Conservation (phyloP, 2,329 filamentous ascomycete genomes). For the Ophiostoma himal-ulmi region DNA sequence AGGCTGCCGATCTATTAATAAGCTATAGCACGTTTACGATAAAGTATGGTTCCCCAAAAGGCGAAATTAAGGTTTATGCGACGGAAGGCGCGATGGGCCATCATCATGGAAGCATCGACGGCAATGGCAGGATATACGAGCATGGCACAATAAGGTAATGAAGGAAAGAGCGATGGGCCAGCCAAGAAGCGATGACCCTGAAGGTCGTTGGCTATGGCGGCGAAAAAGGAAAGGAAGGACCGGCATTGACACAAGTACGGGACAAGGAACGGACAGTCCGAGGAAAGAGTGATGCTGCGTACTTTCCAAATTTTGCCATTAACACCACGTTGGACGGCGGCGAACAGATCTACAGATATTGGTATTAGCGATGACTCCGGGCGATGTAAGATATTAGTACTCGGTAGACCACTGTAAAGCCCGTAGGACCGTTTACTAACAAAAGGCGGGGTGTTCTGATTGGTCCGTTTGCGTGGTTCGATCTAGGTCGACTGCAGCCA, state of each 20-base stretch:
- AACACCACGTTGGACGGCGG: background rate
- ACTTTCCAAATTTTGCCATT: background rate
- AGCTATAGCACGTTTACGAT: background rate
- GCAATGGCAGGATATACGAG: background rate
- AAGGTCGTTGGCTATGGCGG: background rate
- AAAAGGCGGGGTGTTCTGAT: background rate
- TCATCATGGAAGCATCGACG: background rate
- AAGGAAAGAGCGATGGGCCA: background rate
- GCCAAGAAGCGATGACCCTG: background rate
- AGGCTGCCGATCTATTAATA: background rate
- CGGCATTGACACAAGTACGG: background rate
- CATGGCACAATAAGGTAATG: background rate
- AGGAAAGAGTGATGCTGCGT: background rate
- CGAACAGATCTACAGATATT: constrained; percentile 3
- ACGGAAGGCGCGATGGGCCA: background rate
- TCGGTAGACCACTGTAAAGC: background rate
- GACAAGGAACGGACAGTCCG: background rate
- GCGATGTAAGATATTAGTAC: background rate
- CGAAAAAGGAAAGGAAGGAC: constrained; percentile 2
- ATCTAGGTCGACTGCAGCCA: background rate
- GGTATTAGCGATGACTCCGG: background rate
- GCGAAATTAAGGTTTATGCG: constrained; percentile 5
- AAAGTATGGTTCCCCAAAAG: background rate
- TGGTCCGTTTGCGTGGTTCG: constrained; percentile 7
- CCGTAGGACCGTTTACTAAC: background rate